Evolutionary conservation across 2,329 filamentous ascomycete species (phyloP).

Genomic region (Fusarium buxicola): DNA sequence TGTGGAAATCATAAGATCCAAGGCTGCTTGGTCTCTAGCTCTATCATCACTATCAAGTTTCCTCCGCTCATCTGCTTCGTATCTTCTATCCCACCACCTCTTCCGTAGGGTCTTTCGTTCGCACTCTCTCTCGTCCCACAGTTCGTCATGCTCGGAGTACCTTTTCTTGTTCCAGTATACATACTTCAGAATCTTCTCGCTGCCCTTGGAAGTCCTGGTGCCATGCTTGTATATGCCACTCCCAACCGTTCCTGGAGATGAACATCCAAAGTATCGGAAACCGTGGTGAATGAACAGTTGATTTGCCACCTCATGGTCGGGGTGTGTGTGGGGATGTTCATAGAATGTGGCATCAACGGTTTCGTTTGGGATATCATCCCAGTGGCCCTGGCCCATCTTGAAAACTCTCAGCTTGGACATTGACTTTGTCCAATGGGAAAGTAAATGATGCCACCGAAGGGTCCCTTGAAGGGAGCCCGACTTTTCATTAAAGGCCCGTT

Average conservation of each 20-base stretch:
- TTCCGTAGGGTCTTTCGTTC: background rate
- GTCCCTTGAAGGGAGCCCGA: background rate
- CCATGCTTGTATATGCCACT: conserved; percentile 9
- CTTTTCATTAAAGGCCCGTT: background rate
- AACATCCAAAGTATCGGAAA: conserved; percentile 15
- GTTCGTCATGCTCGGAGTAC: background rate
- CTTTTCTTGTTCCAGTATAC: background rate
- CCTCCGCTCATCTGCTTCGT: background rate
- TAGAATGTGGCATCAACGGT: background rate
- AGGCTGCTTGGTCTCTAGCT: background rate
- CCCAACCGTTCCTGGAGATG: background rate
- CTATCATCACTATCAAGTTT: background rate
- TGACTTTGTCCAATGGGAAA: conserved; percentile 10
- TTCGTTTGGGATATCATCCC: background rate
- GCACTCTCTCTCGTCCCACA: background rate
- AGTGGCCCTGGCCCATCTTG: conserved; percentile 3
- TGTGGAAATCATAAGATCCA: background rate
- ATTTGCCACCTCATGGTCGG: background rate
- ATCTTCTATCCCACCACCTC: background rate
- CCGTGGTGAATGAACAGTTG: background rate
- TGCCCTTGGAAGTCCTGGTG: background rate
- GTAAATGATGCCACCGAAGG: conserved; percentile 13
- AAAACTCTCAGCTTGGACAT: conserved; percentile 12
- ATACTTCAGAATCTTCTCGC: background rate
- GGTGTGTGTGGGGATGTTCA: background rate